Base-by-base conservation (phyloP, 345 rosid species). In the Aethionema arabicum region DNA sequence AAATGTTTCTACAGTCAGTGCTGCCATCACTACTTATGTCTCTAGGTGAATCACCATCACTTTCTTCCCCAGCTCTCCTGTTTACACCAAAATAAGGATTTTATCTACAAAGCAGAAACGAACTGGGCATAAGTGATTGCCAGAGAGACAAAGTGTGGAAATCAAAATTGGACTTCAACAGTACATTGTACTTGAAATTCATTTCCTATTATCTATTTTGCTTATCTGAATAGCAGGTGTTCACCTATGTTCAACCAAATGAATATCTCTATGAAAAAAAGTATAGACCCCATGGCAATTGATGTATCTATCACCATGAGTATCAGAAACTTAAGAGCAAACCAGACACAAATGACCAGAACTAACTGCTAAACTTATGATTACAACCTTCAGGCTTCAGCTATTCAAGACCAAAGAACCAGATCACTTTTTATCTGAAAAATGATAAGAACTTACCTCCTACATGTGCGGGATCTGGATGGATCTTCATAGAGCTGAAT, bases 401-500 rank as follows among this genome's bases (percentile, higher is more conserved):
- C 31, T 27, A 1, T 32, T 37, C 36, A 43, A 40, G 7, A 52
- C 7, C 39, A 36, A 36, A 51, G 66, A 67, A 43, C 33, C 38
- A 44, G 9, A 52, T 27, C 27, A 11, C 2, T 43, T 32, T 13
- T 14, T 38, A 16, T 5, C n/a, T 36, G 48, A 5, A 44, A 51
- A 42, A 37, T 11, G 37, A 40, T 41, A 61, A 52, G 21, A 69
- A 53, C 56, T 72, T 5, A 74, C 77, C 69, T 63, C 45, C 32
- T 52, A 46, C 40, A 56, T 2, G 57, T 9, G 37, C n/a, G 52
- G 14, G 49, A n/a, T 61, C 60, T 73, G 1, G 66, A 68, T 16
- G 77, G 66, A 11, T 83, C 87, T 35, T 75, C 68, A 61, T 83
- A 90, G 31, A 90, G 68, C 70, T 90, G 97, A 66, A 90, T 87